These are phyloP conservation scores for Mycena olivaceomarginata DNA, from an alignment of 768 basidiomycete species.

Conservation along the genomic window DNA sequence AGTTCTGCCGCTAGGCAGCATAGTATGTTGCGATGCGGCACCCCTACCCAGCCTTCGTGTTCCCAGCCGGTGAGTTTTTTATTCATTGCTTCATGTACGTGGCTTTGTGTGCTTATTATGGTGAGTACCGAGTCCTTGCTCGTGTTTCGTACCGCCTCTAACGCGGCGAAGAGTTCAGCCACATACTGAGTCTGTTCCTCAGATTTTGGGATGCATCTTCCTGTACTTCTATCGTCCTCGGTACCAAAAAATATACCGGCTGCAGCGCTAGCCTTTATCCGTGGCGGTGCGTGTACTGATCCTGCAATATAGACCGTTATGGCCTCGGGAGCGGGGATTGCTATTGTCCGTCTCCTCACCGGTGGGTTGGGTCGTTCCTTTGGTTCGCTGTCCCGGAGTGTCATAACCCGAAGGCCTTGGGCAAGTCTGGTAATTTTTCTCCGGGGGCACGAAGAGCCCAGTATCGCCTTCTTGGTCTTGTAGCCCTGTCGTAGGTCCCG, in stretches of 20 bases:
- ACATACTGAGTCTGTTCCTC: not conserved
- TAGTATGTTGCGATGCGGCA: too few species aligned
- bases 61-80: too few species aligned
- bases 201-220: not conserved
- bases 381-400: not conserved
- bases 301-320: too few species aligned
- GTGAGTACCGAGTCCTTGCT: not conserved
- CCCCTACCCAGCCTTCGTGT: too few species aligned
- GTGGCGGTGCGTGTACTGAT: too few species aligned
- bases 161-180: not conserved
- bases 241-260: not conserved
- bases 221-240: not conserved
- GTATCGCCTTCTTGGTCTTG: too few species aligned
- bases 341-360: not conserved
- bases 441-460: not conserved
- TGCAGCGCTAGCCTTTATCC: too few species aligned
- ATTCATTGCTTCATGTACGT: not conserved
- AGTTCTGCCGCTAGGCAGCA: too few species aligned
- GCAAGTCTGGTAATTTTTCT: not conserved
- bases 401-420: not conserved
- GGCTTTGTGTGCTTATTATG: not conserved
- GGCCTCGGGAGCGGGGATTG: not conserved
- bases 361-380: not conserved
- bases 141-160: not conserved
- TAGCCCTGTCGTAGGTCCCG: too few species aligned